These are phyloP conservation scores for Xerophyta viscosa DNA, from an alignment of 106 monocot genomes.

Conservation along the genomic window DNA sequence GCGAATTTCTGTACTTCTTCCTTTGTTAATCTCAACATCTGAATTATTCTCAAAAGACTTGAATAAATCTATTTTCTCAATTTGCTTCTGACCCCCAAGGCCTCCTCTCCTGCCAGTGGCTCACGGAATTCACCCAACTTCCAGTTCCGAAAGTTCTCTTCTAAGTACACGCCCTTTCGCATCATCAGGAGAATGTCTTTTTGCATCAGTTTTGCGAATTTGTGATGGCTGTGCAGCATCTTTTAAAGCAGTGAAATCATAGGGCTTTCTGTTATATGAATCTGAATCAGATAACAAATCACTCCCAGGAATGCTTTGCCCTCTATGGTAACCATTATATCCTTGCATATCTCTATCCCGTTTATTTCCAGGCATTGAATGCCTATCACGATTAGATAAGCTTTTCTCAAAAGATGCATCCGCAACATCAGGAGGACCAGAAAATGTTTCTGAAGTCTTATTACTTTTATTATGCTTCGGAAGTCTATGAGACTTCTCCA, in stretches of 20 bases:
- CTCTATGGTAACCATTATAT: conserved; percentile 17
- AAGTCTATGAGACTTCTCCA: conserved; percentile 22
- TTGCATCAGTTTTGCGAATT: conserved; percentile 14
- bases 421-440: conserved; percentile 17
- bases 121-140: conserved; percentile 93
- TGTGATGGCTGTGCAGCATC: conserved; percentile 12
- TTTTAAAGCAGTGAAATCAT: conserved; percentile 13
- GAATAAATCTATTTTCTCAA: conserved; percentile 53
- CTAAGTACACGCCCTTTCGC: conserved; percentile 28
- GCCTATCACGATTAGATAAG: conserved; percentile 8
- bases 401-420: conserved; percentile 17
- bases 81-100: conserved; percentile 17
- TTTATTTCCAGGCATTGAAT: conserved; percentile 25
- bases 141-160: conserved; percentile 86
- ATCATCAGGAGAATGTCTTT: conserved; percentile 16
- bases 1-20: conserved; percentile 19
- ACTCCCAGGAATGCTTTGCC: conserved; percentile 17
- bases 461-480: conserved; percentile 17
- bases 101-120: conserved; percentile 26
- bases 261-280: conserved; percentile 19
- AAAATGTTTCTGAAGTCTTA: conserved; percentile 24
- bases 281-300: conserved; percentile 21
- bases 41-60: conserved; percentile 38
- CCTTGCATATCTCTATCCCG: conserved; percentile 19
- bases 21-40: conserved; percentile 17